These are phyloP conservation scores for Ceratobasidium theobromae DNA, from an alignment of 1,284 basidiomycete genomes.

Conservation along the genomic window DNA sequence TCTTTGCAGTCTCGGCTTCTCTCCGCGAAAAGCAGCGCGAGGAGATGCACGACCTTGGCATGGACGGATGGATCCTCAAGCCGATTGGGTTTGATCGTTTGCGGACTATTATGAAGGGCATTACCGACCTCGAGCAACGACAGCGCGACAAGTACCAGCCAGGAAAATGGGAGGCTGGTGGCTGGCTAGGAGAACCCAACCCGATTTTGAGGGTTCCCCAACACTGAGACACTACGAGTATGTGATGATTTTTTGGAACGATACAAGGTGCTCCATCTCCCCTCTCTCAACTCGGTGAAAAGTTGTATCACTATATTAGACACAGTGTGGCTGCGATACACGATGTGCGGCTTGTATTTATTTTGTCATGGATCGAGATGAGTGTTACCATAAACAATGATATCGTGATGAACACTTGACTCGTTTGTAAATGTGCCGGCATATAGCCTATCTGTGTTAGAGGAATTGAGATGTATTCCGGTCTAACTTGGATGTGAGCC, in stretches of 20 bases:
- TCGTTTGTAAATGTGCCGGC: no score
- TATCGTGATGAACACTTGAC: no score
- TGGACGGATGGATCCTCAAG: slow-evolving; percentile 88
- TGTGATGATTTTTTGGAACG: neutral
- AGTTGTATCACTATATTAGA: neutral
- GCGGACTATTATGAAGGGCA: slow-evolving; percentile 58
- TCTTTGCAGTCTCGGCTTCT: slow-evolving; percentile 83
- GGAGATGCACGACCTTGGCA: slow-evolving; percentile 60
- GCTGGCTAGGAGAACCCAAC: slow-evolving; percentile 52
- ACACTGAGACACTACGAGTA: neutral
- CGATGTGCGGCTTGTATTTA: neutral
- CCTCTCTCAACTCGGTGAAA: neutral
- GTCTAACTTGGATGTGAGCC: no score
- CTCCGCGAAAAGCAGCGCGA: slow-evolving; percentile 63
- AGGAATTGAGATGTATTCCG: no score
- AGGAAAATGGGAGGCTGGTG: slow-evolving; percentile 72
- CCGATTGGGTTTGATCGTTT: slow-evolving; percentile 79
- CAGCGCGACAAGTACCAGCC: slow-evolving; percentile 58
- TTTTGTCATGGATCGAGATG: neutral
- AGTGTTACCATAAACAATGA: no score
- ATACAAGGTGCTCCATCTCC: neutral
- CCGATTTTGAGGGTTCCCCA: slow-evolving; percentile 7
- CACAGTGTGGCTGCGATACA: neutral
- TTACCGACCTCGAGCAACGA: slow-evolving; percentile 58
- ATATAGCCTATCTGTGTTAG: no score